Evolutionary conservation across 306 rosid species (phyloP).

Genomic region (Albizia julibrissin): DNA sequence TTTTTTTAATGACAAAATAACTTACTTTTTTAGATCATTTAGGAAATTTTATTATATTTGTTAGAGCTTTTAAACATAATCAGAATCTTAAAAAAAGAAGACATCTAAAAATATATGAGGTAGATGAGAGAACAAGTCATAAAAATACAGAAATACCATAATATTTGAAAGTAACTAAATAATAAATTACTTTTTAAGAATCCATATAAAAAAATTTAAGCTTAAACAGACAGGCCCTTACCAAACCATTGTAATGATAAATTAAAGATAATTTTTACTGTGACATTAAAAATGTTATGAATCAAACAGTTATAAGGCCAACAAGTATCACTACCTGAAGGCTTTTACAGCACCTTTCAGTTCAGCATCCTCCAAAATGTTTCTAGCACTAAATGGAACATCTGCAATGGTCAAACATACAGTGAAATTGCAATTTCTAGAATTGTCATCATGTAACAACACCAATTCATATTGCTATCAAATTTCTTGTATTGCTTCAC

Average conservation of each 20-base stretch:
- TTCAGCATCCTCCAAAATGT: conserved; percentile 65
- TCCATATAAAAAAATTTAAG: background rate
- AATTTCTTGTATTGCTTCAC: conserved; percentile 2
- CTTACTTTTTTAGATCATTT: too few relatives aligned
- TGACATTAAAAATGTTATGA: conserved; percentile 4
- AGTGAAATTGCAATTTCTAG: conserved; percentile 1
- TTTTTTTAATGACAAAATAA: too few relatives aligned
- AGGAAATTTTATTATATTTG: too few relatives aligned
- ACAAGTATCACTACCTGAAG: conserved; percentile 44
- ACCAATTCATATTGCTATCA: conserved; percentile 6
- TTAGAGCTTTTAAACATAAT: too few relatives aligned
- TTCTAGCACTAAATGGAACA: conserved; percentile 66
- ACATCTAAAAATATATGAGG: too few relatives aligned
- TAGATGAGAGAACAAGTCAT: too few relatives aligned
- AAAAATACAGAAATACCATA: too few relatives aligned
- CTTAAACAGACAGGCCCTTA: background rate
- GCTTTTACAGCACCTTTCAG: conserved; percentile 66
- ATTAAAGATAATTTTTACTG: background rate
- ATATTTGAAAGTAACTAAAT: too few relatives aligned
- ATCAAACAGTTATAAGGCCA: conserved; percentile 4
- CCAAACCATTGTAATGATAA: background rate
- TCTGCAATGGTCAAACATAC: conserved; percentile 44
- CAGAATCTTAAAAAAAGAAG: too few relatives aligned
- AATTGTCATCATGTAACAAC: conserved; percentile 19
- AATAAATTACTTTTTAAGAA: background rate